Evolutionary conservation across 1,284 basidiomycete species (phyloP).

Genomic region (Trichosporon sp.): DNA sequence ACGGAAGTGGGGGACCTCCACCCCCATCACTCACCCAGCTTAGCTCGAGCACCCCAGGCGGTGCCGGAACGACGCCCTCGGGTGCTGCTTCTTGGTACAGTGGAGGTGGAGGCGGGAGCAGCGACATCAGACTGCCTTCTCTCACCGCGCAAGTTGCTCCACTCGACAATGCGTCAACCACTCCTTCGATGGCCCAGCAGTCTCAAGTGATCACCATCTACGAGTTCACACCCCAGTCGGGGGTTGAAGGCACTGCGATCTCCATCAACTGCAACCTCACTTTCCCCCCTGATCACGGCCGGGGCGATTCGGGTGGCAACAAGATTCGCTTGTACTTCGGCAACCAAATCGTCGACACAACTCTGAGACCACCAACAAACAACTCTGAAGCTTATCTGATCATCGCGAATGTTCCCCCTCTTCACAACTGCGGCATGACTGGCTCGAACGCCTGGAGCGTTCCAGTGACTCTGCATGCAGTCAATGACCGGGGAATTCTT

Average conservation of each 20-base stretch:
- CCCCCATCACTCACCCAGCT: constrained; percentile 10
- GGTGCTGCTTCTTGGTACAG: constrained; percentile 16
- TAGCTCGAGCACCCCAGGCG: constrained; percentile 7
- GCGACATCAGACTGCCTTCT: constrained; percentile 14
- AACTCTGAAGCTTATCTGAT: constrained; percentile 22
- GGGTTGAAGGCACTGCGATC: constrained; percentile 39
- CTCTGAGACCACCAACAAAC: constrained; percentile 29
- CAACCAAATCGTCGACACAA: constrained; percentile 41
- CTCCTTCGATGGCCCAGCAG: constrained; percentile 4
- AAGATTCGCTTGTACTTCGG: constrained; percentile 46
- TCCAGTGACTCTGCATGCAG: constrained; percentile 45
- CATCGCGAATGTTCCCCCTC: constrained; percentile 18
- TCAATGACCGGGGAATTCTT: constrained; percentile 40
- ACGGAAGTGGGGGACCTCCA: constrained; percentile 15
- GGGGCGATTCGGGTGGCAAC: constrained; percentile 16
- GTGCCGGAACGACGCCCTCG: constrained; percentile 15
- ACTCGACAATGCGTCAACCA: constrained; percentile 3
- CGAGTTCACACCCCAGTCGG: constrained; percentile 38
- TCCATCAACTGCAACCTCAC: constrained; percentile 43
- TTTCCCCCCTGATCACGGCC: constrained; percentile 24
- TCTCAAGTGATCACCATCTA: constrained; percentile 34
- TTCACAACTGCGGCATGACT: neutral
- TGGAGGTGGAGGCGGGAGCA: constrained; percentile 19
- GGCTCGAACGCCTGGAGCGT: constrained; percentile 28
- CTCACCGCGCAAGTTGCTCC: constrained; percentile 15